Base-by-base conservation (phyloP, 495 filamentous ascomycete genomes). In the Neurospora sp. region DNA sequence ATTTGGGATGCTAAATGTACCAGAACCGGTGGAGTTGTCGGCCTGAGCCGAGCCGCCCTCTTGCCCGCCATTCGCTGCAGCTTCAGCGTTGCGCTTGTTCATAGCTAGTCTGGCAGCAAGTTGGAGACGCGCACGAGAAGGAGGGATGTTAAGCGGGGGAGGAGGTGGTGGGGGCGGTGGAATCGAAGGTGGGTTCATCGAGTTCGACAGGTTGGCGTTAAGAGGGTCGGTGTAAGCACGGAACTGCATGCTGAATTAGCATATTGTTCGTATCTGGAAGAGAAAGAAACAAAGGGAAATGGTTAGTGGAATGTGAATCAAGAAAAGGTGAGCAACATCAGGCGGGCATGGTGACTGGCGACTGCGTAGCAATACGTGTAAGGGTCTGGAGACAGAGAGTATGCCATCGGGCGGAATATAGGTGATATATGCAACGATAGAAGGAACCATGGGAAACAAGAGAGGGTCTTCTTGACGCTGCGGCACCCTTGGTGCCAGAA, bases 71-170 rank as follows among this genome's bases (percentile, higher is more conserved):
- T 81, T 81, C 3, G 81, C 74, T 0, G 82, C 79, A 8, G 80
- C 76, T 12, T 81, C 79, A 10, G 85, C 85, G 76, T 89, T 90
- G 74, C 91, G 89, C 75, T 91, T 91, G 74, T 94, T 92, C 76
- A 91, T 87, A 16, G 94, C 94, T 1, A 97, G 88, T 27, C 93
- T 89, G 39, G 90, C 91, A 39, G 93, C 93, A 20, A 97, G 86
- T 81, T 96, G 94, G 22, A 93, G 87, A 20, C 94, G 89, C 22
- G 94, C 94, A n/a, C 94, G 88, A 3, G 93, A 94, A 3, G 94
- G 94, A 10, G 91, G 91, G 31, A 94, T 88, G 77, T 94, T 93
- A 42, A 92, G 85, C 6, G 91, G 90, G 5, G 91, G 88, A 1
- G 90, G 90, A 1, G 88, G 85, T 9, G 87, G 86, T 0, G 87